Evolutionary conservation across 2,329 filamentous ascomycete genomes (phyloP), one percentile per base, ranked within the genome.

Genomic region (Orbilia brochopaga): DNA sequence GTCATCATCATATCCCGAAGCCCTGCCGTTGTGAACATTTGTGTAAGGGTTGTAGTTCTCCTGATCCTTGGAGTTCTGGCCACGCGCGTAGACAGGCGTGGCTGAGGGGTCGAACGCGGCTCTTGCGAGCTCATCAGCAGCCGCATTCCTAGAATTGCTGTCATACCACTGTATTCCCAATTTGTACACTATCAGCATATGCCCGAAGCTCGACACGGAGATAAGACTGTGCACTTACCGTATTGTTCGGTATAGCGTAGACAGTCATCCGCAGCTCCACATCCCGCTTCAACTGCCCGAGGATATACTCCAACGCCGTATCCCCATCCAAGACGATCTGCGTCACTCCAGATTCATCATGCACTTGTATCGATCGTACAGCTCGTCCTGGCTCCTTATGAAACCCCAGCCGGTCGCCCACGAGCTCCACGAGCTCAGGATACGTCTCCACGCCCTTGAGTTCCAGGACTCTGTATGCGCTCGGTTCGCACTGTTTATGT

Each of bases 391-490:
- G 58, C 13, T 50, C 5, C 32, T 57, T 58, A n/a, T 35, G 30
- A 27, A 69, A 62, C 8, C 57, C 42, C n/a, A 69, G 44, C 53
- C 53, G 56, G 23, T 23, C 35, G 40, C 52, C 52, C 24, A 69
- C 53, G 2, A 57, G 32, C 1, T 54, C 65, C 8, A 63, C 17
- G 23, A 63, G n/a, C 5, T 56, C 27, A 8, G n/a, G 23, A 27
- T 53, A 54, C n/a, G 15, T 53, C 46, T 62, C 65, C 19, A 46
- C 32, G 23, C 65, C 58, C 13, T 48, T 62, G 44, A 69, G 6
- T 21, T 56, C 48, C 11, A 63, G 44, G 65, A 69, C 65, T 58
- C 52, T 69, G 17, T 53, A 69, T 13, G 65, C 65, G 13, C 57
- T 42, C 15, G 65, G 44, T 1, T 5, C 19, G 5, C 13, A 11